Evolutionary conservation across 2,329 filamentous ascomycete species (phyloP).

Genomic region (Fusarium agapanthi): DNA sequence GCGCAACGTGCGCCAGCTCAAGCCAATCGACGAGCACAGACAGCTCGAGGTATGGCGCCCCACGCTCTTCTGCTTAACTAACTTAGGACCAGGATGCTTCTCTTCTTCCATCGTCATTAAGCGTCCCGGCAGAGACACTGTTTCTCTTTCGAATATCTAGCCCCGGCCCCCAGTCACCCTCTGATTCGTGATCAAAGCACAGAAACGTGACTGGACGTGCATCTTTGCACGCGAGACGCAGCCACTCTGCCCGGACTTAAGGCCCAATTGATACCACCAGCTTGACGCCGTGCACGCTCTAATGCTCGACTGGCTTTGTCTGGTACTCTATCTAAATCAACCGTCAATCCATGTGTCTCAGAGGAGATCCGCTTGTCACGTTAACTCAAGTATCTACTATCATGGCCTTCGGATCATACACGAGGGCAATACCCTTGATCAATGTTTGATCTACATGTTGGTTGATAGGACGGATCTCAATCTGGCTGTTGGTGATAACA

Average conservation of each 20-base stretch:
- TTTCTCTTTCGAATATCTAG: slow-evolving; percentile 11
- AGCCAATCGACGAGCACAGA: slow-evolving; percentile 30
- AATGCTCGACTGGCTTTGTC: slow-evolving; percentile 4
- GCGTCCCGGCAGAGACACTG: slow-evolving; percentile 12
- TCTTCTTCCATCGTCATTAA: slow-evolving; percentile 29
- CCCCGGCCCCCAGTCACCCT: slow-evolving; percentile 6
- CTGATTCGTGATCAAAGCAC: slow-evolving; percentile 27
- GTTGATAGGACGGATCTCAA: neutral
- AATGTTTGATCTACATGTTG: slow-evolving; percentile 14
- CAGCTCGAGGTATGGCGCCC: slow-evolving; percentile 26
- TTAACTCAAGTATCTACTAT: slow-evolving; percentile 9
- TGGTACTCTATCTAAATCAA: slow-evolving; percentile 7
- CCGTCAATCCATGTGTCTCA: slow-evolving; percentile 11
- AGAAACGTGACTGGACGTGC: slow-evolving; percentile 36
- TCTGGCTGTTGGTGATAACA: slow-evolving; percentile 4
- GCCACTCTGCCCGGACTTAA: slow-evolving; percentile 10
- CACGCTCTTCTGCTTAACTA: slow-evolving; percentile 19
- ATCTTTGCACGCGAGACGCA: slow-evolving; percentile 32
- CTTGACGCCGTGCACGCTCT: slow-evolving; percentile 27
- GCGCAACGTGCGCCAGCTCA: slow-evolving; percentile 27
- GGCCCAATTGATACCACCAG: slow-evolving; percentile 13
- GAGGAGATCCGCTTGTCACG: neutral
- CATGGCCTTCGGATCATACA: neutral
- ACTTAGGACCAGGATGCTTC: slow-evolving; percentile 9
- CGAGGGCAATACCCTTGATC: neutral